Base-by-base conservation (phyloP, 1,284 basidiomycete species). In the Rhodotorula sp. region DNA sequence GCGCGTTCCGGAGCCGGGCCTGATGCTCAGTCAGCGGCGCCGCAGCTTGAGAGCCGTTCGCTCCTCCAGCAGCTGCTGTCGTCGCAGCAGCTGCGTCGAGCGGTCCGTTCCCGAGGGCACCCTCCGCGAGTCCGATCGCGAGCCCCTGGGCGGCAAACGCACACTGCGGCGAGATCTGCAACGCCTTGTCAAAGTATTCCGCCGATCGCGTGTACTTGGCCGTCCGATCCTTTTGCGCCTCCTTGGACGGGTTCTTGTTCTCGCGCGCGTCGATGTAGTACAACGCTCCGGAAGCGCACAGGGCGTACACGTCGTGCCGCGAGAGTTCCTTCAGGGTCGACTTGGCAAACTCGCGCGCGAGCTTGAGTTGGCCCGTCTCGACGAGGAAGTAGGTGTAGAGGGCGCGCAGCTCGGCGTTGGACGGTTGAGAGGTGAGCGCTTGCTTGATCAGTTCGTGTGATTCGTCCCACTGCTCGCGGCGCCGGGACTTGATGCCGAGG, bases 91-190 rank as follows among this genome's bases (percentile, higher is more conserved):
- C 67, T 75, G 69, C 83, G 24, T 61, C 59, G 60, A 26, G 15
- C 17, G 65, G 65, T 60, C 90, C 77, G 3, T 84, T 84, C 10
- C 89, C 89, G 14, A 96, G 81, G 0, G 88, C 88, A 80, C 95
- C 91, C 80, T 97, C 95, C 0, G 92, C 94, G 5, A 92, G 87
- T 5, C 91, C 88, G 72, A 97, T 95, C 0, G 93, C 94, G 17
- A 97, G 83, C 3, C 94, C 93, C 79, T 95, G 93, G 4, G 94
- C 94, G 10, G 94, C 94, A 67, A 93, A 87, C 2, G 91, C 91
- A 79, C 92, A 95, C 37, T 85, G 82, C 0, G 91, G 87, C 78
- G 95, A 92, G 4, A 92, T 78, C 62, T 86, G 86, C 44, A 97
- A 81, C 0, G 93, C 94, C 78, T 92, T 92, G 79, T 94, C 91